phyloP scores from a whole-genome alignment of 177 flowering plant species.

The Vitis hybrid region DNA sequence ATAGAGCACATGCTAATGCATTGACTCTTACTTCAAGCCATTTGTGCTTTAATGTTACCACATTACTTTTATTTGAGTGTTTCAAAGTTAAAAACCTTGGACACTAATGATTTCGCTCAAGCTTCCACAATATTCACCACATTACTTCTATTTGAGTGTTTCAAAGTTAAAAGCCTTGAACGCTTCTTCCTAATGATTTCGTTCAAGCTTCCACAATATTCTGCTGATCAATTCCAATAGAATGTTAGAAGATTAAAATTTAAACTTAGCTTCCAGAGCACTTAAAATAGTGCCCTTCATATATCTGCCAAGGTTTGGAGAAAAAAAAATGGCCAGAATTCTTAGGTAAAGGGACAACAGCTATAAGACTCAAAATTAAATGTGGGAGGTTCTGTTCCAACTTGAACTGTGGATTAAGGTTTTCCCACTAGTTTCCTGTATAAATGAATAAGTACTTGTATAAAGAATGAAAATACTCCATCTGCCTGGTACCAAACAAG shows the following conservation, averaged over 20 bases:
- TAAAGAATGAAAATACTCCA: background rate
- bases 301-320: background rate
- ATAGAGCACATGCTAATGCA: background rate
- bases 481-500: too few species aligned
- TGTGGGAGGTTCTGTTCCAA: too few species aligned
- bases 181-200: background rate
- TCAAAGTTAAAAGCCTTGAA: background rate
- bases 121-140: background rate
- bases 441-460: background rate
- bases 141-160: background rate
- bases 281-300: background rate
- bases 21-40: background rate
- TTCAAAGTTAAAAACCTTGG: background rate
- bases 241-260: background rate
- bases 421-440: background rate
- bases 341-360: background rate
- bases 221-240: background rate
- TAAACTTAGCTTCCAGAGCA: background rate
- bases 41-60: background rate
- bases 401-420: too few species aligned
- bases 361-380: background rate
- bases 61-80: background rate
- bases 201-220: constrained; percentile 2
- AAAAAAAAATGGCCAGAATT: background rate
- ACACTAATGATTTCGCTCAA: background rate